Evolutionary conservation across 2,329 filamentous ascomycete species (phyloP), one percentile per base, ranked within the genome.

Genomic region (Aspergillus persii): DNA sequence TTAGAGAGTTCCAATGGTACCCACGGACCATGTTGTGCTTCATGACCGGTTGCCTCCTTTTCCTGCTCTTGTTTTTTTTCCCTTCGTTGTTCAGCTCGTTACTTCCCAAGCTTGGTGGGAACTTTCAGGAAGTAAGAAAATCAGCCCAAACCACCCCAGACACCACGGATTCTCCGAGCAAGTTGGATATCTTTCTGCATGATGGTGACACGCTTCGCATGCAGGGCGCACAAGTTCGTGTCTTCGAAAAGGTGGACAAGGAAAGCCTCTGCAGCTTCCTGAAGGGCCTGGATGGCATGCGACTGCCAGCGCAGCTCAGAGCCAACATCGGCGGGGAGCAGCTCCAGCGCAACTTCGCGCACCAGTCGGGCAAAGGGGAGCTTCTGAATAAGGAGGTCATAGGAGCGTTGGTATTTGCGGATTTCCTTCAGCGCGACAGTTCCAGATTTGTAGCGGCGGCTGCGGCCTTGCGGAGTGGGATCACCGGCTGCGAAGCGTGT

Each of bases 171-270:
- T 66, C 90, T 81, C 69, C 90, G 82, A 23, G 94, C 94, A 61
- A 98, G 84, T 79, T 97, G 94, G 69, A 99, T 96, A 77, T 98
- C 95, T 80, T 96, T 96, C 77, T 95, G 92, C 91, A 96, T 94
- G 69, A 97, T 96, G 44, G 94, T 98, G 55, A 98, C 92, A 74
- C 94, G 85, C 81, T 96, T 97, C 62, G 94, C 95, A 78, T 98
- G 94, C 69, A 98, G 93, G 63, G 94, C 95, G 79, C 94, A 97
- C 47, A 98, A 84, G 79, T 98, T 97, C 65, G 91, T 91, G 77
- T 96, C 92, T 75, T 97, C 93, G 72, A 98, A 97, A n/a, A 98
- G 82, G 73, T 96, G 93, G 60, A 98, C 90, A 67, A 98, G 84
- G 77, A 96, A 98, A 4, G 94, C 94, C 80, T 98, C 94, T n/a